Percentiles rank a stretch among this genome's conserved stretches.
Evolutionary conservation across 1,284 basidiomycete species (phyloP).

Genomic region (Ceratobasidium sp.): DNA sequence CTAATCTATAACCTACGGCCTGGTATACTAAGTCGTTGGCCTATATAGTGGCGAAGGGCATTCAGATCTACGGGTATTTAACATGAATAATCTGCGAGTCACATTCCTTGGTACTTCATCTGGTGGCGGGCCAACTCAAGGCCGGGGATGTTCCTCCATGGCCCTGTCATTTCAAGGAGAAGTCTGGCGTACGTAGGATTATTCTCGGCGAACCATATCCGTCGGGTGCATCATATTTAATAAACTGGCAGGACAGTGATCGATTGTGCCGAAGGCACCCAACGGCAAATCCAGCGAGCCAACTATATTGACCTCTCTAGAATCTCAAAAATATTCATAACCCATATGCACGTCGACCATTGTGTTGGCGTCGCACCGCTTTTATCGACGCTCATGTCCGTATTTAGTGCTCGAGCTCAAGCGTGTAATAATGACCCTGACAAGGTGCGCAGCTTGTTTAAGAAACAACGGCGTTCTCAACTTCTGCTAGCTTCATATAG

Average conservation of each 20-base stretch:
- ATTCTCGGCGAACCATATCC: not conserved
- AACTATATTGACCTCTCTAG: slow-evolving; percentile 22
- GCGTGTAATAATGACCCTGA: slow-evolving; percentile 10
- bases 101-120: slow-evolving; percentile 42
- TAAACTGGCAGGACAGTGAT: slow-evolving; percentile 10
- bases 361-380: slow-evolving; percentile 82
- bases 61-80: not conserved
- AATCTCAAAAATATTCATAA: slow-evolving; percentile 39
- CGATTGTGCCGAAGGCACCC: slow-evolving; percentile 42
- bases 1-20: not conserved
- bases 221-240: not conserved
- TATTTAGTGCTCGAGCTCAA: slow-evolving; percentile 36
- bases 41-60: not conserved
- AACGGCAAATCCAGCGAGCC: slow-evolving; percentile 34
- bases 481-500: slow-evolving; percentile 57
- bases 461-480: slow-evolving; percentile 11
- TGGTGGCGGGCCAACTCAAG: slow-evolving; percentile 38
- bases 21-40: not conserved
- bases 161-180: slow-evolving; percentile 21
- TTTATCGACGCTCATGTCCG: slow-evolving; percentile 64
- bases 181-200: slow-evolving; percentile 19
- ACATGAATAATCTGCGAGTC: slow-evolving; percentile 12
- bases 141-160: slow-evolving; percentile 34
- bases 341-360: slow-evolving; percentile 65
- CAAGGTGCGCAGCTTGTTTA: slow-evolving; percentile 41